phyloP scores from a whole-genome alignment of 2,329 filamentous ascomycete genomes.

The Myriosclerotinia duriaeana region DNA sequence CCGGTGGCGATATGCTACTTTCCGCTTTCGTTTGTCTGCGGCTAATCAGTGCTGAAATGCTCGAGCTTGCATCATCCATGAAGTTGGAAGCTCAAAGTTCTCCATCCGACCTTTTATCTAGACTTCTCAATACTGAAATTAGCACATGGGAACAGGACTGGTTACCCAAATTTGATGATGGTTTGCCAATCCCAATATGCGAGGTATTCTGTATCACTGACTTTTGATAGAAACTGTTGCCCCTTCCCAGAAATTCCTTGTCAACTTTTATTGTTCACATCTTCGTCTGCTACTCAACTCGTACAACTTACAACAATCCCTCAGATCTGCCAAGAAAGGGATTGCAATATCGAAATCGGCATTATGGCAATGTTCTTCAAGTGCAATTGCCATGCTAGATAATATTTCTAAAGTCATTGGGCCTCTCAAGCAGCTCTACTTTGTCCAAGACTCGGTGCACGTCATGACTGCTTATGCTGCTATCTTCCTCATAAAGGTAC shows the following conservation, averaged over 20 bases:
- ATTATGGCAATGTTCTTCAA: conserved; percentile 41
- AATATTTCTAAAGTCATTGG: conserved; percentile 45
- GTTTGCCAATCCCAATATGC: conserved; percentile 17
- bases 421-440: conserved; percentile 42
- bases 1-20: conserved; percentile 42
- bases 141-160: conserved; percentile 30
- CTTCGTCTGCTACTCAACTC: conserved; percentile 44
- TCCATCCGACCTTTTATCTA: conserved; percentile 24
- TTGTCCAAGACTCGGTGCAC: conserved; percentile 46
- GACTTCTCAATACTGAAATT: conserved; percentile 28
- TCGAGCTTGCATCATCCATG: conserved; percentile 31
- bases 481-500: conserved; percentile 44
- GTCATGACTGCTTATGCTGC: conserved; percentile 47
- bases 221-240: conserved; percentile 20
- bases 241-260: conserved; percentile 42
- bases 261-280: conserved; percentile 45
- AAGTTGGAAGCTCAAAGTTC: not conserved
- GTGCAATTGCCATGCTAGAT: conserved; percentile 62
- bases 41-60: conserved; percentile 42
- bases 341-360: conserved; percentile 38
- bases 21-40: conserved; percentile 44
- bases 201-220: not conserved
- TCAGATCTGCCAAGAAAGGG: conserved; percentile 33
- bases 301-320: conserved; percentile 41
- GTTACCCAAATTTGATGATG: conserved; percentile 26